Conservation (phyloP, 371 early-diverging fungal species). For the Polyrhizophydium stewartii region DNA sequence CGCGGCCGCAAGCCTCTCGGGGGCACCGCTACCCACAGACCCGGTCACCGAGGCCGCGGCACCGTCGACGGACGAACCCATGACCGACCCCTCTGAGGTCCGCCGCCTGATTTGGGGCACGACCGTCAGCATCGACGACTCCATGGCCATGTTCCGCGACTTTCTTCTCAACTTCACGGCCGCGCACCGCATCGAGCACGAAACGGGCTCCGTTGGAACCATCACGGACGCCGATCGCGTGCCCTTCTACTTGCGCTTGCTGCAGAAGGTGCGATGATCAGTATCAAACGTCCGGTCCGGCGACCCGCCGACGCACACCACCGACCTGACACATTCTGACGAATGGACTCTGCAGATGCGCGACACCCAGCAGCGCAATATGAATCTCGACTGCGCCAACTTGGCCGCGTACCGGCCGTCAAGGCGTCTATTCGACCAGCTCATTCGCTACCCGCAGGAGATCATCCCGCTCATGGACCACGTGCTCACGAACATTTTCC, state of each 20-base stretch:
- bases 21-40: too few relatives aligned
- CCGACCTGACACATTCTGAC: too few relatives aligned
- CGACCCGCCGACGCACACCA: too few relatives aligned
- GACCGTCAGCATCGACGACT: constrained; percentile 90
- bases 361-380: constrained; percentile 33
- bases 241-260: constrained; percentile 68
- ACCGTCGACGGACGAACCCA: neutral
- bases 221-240: constrained; percentile 45
- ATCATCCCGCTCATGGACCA: constrained; percentile 96
- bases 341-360: constrained; percentile 18
- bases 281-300: too few relatives aligned
- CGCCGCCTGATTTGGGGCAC: constrained; percentile 96
- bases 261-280: constrained; percentile 24
- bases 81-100: constrained; percentile 11
- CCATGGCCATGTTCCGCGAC: constrained; percentile 81
- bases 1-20: too few relatives aligned
- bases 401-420: constrained; percentile 64
- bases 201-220: neutral
- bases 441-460: constrained; percentile 97
- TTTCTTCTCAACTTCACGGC: constrained; percentile 80
- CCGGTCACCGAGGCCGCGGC: too few relatives aligned
- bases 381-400: constrained; percentile 91
- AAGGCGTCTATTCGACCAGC: constrained; percentile 73
- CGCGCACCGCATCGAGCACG: constrained; percentile 20
- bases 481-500: constrained; percentile 73